Base-by-base conservation (phyloP, 768 basidiomycete genomes). In the Lactarius deliciosus region DNA sequence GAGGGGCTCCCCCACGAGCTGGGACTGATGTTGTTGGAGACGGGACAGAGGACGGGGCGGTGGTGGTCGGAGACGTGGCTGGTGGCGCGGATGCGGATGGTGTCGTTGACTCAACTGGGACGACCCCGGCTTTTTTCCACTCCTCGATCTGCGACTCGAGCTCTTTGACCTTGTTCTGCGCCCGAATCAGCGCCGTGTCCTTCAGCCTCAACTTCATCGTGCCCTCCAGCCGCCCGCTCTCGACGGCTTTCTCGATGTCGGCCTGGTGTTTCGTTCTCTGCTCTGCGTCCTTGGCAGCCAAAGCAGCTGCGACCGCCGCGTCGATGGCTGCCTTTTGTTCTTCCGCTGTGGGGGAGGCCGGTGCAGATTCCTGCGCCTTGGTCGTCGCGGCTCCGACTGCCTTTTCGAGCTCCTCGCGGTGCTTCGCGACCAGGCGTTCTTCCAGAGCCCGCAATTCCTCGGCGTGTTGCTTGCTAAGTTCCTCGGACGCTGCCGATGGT, bases 151-250 rank as follows among this genome's bases (percentile, higher is more conserved):
- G 84, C 13, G 81, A 80, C 72, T 92, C 90, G 41, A 91, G 78
- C 8, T 88, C 86, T 77, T 90, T 92, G 59, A 91, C 77, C 64
- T 81, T 83, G 64, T 77, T 78, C 72, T 90, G 85, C 11, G 84
- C 79, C 60, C 79, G 83, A 36, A 86, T 80, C n/a, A 92, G 77
- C 69, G 89, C 89, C 1, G 79, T 77, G 69, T 93, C 91, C 76
- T 91, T 92, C 53, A 92, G 70, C 74, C 88, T 90, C 40, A 77
- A 74, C 77, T 88, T 89, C 28, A 85, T 79, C 1, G 72, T 78
- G 60, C 82, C 79, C 69, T 92, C 91, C 78, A 83, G 79, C 57
- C 90, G 80, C 2, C 91, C 91, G 3, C 84, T 79, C 59, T 92
- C 91, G 8, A 88, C 80, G 1, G 91, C 91, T 7, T 83, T 79